Evolutionary conservation across 345 rosid species (phyloP).

Genomic region (Populus nigra): DNA sequence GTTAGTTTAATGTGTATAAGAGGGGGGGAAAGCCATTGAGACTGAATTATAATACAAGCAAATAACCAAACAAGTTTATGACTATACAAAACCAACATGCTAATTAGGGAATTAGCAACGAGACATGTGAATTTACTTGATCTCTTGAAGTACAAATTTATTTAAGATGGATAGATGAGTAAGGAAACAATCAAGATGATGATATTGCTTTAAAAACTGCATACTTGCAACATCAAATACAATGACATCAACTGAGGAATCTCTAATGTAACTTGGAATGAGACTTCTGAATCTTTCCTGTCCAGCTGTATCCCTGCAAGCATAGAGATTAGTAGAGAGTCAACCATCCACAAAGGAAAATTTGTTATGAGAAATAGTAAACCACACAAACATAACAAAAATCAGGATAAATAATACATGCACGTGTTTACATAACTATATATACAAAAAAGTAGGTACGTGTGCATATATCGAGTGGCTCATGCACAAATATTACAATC

Average conservation of each 20-base stretch:
- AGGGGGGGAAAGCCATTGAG: neutral
- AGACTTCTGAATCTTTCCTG: slow-evolving; percentile 27
- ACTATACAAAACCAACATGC: neutral
- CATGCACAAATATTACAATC: neutral
- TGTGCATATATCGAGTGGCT: neutral
- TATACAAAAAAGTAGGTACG: neutral
- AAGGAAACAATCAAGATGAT: neutral
- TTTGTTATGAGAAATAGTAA: neutral
- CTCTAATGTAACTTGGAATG: slow-evolving; percentile 24
- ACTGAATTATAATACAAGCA: neutral
- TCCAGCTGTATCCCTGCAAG: slow-evolving; percentile 27
- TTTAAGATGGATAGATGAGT: neutral
- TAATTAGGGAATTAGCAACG: neutral
- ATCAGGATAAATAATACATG: neutral
- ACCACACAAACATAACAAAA: neutral
- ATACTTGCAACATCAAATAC: slow-evolving; percentile 28
- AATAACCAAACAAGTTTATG: neutral
- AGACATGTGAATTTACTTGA: neutral
- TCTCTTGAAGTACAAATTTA: neutral
- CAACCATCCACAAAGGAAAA: neutral
- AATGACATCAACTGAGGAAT: slow-evolving; percentile 26
- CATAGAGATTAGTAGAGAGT: neutral
- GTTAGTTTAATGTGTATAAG: neutral
- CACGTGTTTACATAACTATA: neutral
- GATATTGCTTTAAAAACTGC: neutral